These are phyloP conservation scores for Pythium phragmiticola DNA, from an alignment of 352 stramenopile species.

Conservation along the genomic window DNA sequence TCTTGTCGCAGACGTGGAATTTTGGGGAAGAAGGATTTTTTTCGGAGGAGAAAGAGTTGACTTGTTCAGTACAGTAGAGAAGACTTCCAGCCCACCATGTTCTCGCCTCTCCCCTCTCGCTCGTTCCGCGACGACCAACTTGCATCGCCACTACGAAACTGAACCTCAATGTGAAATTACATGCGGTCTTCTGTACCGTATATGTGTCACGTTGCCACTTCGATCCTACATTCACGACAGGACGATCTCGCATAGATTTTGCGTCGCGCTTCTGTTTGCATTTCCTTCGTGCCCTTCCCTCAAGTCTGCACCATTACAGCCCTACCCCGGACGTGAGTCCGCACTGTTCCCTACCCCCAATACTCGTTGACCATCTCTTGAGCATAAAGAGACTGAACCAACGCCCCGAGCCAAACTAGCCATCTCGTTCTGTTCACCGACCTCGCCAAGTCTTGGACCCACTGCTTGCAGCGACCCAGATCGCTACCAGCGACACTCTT, in stretches of 20 bases:
- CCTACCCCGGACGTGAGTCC: slow-evolving; percentile 23
- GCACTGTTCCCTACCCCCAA: slow-evolving; percentile 15
- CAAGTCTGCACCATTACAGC: slow-evolving; percentile 25
- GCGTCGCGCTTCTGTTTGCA: slow-evolving; percentile 17
- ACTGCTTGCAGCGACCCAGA: slow-evolving; percentile 13
- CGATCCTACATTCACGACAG: slow-evolving; percentile 19
- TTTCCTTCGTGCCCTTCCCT: slow-evolving; percentile 24
- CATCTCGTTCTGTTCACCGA: slow-evolving; percentile 23
- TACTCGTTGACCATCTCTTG: slow-evolving; percentile 11
- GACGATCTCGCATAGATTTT: slow-evolving; percentile 22
- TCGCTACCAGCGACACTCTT: slow-evolving; percentile 16
- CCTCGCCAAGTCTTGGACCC: slow-evolving; percentile 7
- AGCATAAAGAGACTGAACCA: slow-evolving; percentile 25
- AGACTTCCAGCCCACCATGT: neutral
- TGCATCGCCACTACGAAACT: slow-evolving; percentile 9
- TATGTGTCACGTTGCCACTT: slow-evolving; percentile 22
- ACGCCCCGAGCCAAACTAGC: slow-evolving; percentile 21
- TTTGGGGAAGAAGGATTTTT: slow-evolving; percentile 4
- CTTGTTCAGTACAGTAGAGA: neutral
- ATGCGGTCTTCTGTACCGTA: neutral
- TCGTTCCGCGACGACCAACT: neutral
- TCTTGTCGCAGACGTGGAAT: slow-evolving; percentile 12
- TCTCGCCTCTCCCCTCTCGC: slow-evolving; percentile 3
- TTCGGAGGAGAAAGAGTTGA: neutral
- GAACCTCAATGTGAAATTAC: slow-evolving; percentile 2